Evolutionary conservation across 179 eudicot genomes (phyloP).

Genomic region (Beta macrorhiza): DNA sequence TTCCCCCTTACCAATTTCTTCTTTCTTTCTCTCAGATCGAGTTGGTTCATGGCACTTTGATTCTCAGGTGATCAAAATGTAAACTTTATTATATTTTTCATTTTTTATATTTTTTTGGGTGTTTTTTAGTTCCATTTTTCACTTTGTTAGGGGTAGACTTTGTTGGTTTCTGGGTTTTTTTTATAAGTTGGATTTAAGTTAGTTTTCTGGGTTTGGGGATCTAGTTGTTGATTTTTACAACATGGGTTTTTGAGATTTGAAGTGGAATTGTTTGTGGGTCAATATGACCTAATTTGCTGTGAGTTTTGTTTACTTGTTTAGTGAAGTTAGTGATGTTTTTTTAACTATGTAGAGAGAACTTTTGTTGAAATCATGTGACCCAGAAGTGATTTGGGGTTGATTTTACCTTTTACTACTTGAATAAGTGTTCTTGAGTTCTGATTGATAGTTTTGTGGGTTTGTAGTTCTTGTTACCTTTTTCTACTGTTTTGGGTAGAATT

Average conservation of each 20-base stretch:
- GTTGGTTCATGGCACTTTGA: slow-evolving; percentile 32
- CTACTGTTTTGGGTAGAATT: not conserved
- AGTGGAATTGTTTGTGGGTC: slow-evolving; percentile 10
- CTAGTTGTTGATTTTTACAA: slow-evolving; percentile 16
- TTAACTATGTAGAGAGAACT: slow-evolving; percentile 2
- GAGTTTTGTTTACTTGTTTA: not conserved
- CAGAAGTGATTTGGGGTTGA: slow-evolving; percentile 15
- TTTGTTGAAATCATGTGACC: slow-evolving; percentile 4
- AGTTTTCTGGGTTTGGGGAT: slow-evolving; percentile 25
- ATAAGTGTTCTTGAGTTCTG: slow-evolving; percentile 6
- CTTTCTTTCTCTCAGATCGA: slow-evolving; percentile 27
- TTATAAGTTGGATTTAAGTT: slow-evolving; percentile 18
- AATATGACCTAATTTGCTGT: slow-evolving; percentile 11
- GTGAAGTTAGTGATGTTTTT: slow-evolving; percentile 12
- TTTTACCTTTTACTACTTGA: not conserved
- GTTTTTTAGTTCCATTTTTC: slow-evolving; percentile 5
- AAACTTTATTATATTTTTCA: not conserved
- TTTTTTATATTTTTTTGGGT: not conserved
- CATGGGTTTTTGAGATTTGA: slow-evolving; percentile 23
- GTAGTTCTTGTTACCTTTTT: not conserved
- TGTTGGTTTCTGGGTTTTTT: slow-evolving; percentile 9
- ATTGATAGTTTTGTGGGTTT: not conserved
- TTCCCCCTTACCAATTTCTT: slow-evolving; percentile 7
- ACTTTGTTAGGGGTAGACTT: not conserved
- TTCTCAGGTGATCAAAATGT: slow-evolving; percentile 33